These are phyloP conservation scores for Phytophthora cryptogea DNA, from an alignment of 352 stramenopile genomes.

Conservation along the genomic window DNA sequence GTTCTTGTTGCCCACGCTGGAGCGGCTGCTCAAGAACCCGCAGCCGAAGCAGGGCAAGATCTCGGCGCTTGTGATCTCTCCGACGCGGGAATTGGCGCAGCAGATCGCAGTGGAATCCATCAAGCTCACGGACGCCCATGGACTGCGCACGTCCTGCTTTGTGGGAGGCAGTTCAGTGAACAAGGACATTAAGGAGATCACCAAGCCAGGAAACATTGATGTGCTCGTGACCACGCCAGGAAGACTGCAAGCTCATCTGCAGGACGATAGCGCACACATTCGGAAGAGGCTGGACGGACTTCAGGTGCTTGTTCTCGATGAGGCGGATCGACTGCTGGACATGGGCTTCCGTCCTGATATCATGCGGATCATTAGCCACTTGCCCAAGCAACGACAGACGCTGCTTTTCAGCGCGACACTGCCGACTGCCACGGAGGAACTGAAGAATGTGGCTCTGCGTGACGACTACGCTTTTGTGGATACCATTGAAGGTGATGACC, in stretches of 20 bases:
- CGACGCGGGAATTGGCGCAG: constrained; percentile 95
- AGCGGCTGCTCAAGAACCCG: constrained; percentile 72
- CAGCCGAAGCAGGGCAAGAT: constrained; percentile 78
- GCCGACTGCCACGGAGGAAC: constrained; percentile 77
- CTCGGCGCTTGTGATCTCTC: constrained; percentile 93
- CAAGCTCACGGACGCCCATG: constrained; percentile 87
- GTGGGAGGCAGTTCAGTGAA: constrained; percentile 91
- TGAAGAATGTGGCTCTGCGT: constrained; percentile 88
- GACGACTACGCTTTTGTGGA: constrained; percentile 91
- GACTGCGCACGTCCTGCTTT: constrained; percentile 64
- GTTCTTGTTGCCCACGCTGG: constrained; percentile 75
- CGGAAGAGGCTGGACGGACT: constrained; percentile 55
- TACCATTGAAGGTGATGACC: constrained; percentile 90
- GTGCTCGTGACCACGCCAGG: constrained; percentile 97
- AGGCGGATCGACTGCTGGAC: constrained; percentile 96
- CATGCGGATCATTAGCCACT: constrained; percentile 80
- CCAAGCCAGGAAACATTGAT: constrained; percentile 57
- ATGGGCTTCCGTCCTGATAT: constrained; percentile 95
- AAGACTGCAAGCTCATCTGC: constrained; percentile 95
- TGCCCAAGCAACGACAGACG: constrained; percentile 86
- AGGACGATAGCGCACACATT: constrained; percentile 92
- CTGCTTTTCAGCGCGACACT: constrained; percentile 97
- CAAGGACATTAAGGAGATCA: constrained; percentile 59
- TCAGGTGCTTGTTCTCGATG: constrained; percentile 90
- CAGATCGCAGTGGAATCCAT: constrained; percentile 94